Conservation (phyloP, 331 rosid species). For the Quercus tomentella region DNA sequence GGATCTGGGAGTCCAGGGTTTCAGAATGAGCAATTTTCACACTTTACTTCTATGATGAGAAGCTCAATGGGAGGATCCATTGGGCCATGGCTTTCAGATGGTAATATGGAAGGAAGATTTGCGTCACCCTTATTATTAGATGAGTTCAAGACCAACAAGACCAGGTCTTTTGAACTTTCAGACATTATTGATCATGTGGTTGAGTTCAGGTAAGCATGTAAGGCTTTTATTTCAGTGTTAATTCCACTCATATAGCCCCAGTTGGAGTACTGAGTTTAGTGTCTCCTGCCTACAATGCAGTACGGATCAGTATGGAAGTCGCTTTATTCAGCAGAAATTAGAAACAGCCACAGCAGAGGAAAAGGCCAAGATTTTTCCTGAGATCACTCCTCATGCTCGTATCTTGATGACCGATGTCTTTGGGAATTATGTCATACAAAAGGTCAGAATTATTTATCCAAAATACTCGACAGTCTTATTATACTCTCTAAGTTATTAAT, state of each 20-base stretch:
- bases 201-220: constrained; percentile 72
- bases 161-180: constrained; percentile 79
- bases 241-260: constrained; percentile 13
- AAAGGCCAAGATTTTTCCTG: constrained; percentile 76
- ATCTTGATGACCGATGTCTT: constrained; percentile 94
- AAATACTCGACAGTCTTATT: constrained; percentile 13
- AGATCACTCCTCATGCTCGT: constrained; percentile 84
- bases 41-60: constrained; percentile 56
- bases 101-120: constrained; percentile 52
- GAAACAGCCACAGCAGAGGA: constrained; percentile 82
- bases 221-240: constrained; percentile 11
- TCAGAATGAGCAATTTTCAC: constrained; percentile 55
- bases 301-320: constrained; percentile 97
- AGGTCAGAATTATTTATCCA: constrained; percentile 38
- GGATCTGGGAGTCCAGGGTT: constrained; percentile 58
- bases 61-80: constrained; percentile 61
- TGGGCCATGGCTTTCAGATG: constrained; percentile 60
- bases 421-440: constrained; percentile 96
- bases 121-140: constrained; percentile 73
- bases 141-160: constrained; percentile 89
- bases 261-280: constrained; percentile 19
- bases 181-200: constrained; percentile 76
- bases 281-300: constrained; percentile 46
- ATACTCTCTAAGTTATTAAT: constrained; percentile 8
- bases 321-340: constrained; percentile 94